Conservation (phyloP, 768 basidiomycete species). For the Infundibulicybe gibba region DNA sequence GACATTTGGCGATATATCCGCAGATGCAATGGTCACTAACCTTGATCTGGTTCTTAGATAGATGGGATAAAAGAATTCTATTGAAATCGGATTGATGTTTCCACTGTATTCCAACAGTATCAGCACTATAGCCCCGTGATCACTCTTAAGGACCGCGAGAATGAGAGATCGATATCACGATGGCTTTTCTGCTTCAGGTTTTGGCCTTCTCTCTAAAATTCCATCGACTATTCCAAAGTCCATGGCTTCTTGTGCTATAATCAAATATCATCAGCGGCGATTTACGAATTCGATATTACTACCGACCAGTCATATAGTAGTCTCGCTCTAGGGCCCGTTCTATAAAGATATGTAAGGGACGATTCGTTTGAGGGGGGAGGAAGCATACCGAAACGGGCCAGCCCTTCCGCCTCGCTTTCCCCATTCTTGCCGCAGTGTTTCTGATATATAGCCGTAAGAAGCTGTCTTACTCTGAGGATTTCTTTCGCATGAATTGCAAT, state of each 20-base stretch:
- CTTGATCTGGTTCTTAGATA: too few relatives aligned
- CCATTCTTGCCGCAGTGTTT: constrained; percentile 70
- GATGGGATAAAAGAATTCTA: too few relatives aligned
- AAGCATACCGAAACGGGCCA: constrained; percentile 74
- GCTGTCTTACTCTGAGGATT: constrained; percentile 83
- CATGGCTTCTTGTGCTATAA: constrained; percentile 77
- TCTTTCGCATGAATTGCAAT: constrained; percentile 98
- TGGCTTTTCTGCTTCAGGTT: constrained; percentile 23
- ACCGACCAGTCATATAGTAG: constrained; percentile 89
- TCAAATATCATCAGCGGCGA: constrained; percentile 8
- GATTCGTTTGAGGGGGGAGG: constrained; percentile 2
- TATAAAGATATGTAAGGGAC: constrained; percentile 25
- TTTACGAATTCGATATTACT: constrained; percentile 9
- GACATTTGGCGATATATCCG: too few relatives aligned
- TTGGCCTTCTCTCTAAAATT: constrained; percentile 77
- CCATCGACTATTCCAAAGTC: constrained; percentile 93
- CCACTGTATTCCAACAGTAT: too few relatives aligned
- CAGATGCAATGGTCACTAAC: too few relatives aligned
- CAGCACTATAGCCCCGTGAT: too few relatives aligned
- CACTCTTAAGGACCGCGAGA: too few relatives aligned
- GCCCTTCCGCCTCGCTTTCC: constrained; percentile 60
- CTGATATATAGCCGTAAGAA: constrained; percentile 87
- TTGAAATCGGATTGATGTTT: too few relatives aligned
- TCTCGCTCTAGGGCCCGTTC: constrained; percentile 90
- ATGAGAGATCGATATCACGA: too few relatives aligned